These are phyloP conservation scores for Solanum rostratum DNA, from an alignment of 257 asterid genomes.

Conservation along the genomic window DNA sequence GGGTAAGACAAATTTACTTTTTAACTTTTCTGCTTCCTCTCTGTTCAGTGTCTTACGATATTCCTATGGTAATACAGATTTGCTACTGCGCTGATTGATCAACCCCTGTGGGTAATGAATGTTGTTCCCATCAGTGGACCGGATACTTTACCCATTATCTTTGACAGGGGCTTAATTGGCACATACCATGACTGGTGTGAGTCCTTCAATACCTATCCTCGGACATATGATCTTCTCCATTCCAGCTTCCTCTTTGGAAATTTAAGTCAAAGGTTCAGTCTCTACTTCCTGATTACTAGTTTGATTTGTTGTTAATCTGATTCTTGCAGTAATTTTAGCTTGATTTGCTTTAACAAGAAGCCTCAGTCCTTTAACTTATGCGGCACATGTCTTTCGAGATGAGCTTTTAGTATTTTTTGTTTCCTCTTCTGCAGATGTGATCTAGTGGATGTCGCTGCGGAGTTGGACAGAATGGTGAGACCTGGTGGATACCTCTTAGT, in stretches of 20 bases:
- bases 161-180: conserved; percentile 85
- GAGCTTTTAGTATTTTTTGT: not conserved
- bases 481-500: conserved; percentile 77
- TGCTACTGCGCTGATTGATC: conserved; percentile 68
- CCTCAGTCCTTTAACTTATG: no score
- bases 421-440: conserved; percentile 52
- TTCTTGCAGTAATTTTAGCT: not conserved
- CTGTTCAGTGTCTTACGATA: not conserved
- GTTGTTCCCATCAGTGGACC: conserved; percentile 63
- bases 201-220: conserved; percentile 79
- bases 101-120: conserved; percentile 83
- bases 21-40: not conserved
- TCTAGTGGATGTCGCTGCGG: conserved; percentile 57
- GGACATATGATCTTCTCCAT: conserved; percentile 88
- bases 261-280: conserved; percentile 51
- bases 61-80: conserved; percentile 34
- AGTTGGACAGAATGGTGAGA: conserved; percentile 77
- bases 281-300: not conserved
- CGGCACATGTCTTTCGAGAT: not conserved
- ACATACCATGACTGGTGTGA: conserved; percentile 99
- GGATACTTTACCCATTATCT: conserved; percentile 63
- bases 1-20: conserved; percentile 45
- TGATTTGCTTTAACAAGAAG: not conserved
- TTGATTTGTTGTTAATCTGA: not conserved
- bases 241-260: conserved; percentile 68